These are phyloP conservation scores for Penicillium carneum DNA, from an alignment of 2,329 filamentous ascomycete species.

Conservation along the genomic window DNA sequence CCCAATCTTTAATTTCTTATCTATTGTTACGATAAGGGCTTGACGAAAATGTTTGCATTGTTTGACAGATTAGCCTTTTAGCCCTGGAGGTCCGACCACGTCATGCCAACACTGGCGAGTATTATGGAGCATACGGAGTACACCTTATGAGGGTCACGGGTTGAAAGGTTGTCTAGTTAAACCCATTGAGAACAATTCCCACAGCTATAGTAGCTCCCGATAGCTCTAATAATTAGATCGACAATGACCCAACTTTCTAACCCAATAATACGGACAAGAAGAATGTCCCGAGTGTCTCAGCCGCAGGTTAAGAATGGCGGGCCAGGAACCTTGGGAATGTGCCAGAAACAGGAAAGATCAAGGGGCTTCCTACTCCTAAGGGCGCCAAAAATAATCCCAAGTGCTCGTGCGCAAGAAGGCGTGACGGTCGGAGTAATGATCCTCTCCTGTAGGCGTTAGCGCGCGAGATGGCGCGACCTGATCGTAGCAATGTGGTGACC, in stretches of 20 bases:
- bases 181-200: not conserved
- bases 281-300: conserved; percentile 18
- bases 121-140: not conserved
- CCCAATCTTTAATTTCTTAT: not conserved
- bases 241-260: not conserved
- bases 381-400: conserved; percentile 20
- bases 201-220: not conserved
- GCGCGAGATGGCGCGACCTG: conserved; percentile 30
- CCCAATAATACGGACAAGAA: conserved; percentile 7
- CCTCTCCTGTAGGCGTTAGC: conserved; percentile 28
- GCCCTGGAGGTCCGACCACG: conserved; percentile 18
- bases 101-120: not conserved
- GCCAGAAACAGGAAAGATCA: conserved; percentile 23
- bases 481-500: conserved; percentile 21
- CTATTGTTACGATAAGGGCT: not conserved
- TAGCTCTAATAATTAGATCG: conserved; percentile 2
- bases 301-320: conserved; percentile 28
- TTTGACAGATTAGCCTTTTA: conserved; percentile 16
- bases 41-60: conserved; percentile 15
- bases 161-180: not conserved
- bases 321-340: conserved; percentile 24
- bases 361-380: not conserved
- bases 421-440: conserved; percentile 33
- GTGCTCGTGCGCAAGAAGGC: conserved; percentile 17
- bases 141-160: not conserved